Evolutionary conservation across 2,329 filamentous ascomycete species (phyloP).

Genomic region (Ophiocordyceps australis): DNA sequence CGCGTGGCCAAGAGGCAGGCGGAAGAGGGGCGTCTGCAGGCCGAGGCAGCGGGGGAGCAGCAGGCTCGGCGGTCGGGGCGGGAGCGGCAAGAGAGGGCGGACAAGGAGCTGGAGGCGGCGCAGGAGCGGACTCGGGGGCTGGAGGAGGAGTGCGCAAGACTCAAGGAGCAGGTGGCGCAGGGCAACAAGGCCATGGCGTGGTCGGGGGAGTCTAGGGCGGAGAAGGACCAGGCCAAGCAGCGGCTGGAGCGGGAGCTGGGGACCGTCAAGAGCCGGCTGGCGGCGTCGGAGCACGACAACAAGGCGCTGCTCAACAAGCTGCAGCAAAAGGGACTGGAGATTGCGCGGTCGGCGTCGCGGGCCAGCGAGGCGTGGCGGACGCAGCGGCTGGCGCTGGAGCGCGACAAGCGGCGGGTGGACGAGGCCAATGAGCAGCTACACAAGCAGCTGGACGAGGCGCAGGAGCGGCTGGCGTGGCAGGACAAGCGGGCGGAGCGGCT

Average conservation of each 20-base stretch:
- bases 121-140: slow-evolving; percentile 60
- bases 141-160: slow-evolving; percentile 58
- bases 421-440: slow-evolving; percentile 67
- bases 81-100: slow-evolving; percentile 62
- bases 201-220: slow-evolving; percentile 74
- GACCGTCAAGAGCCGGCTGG: slow-evolving; percentile 74
- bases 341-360: slow-evolving; percentile 74
- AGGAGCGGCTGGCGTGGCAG: slow-evolving; percentile 63
- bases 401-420: slow-evolving; percentile 68
- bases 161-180: slow-evolving; percentile 66
- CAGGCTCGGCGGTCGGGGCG: slow-evolving; percentile 60
- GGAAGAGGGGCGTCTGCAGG: slow-evolving; percentile 71
- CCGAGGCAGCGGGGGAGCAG: slow-evolving; percentile 64
- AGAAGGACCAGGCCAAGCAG: slow-evolving; percentile 88
- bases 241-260: slow-evolving; percentile 79
- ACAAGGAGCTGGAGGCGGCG: slow-evolving; percentile 65
- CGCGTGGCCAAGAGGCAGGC: slow-evolving; percentile 69
- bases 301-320: slow-evolving; percentile 89
- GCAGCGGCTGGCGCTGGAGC: slow-evolving; percentile 57
- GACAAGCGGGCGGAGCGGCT: slow-evolving; percentile 95
- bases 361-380: slow-evolving; percentile 69
- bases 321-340: slow-evolving; percentile 92
- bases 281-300: slow-evolving; percentile 93
- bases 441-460: slow-evolving; percentile 72
- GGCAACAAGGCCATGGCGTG: slow-evolving; percentile 76